Base-by-base conservation (phyloP, 192 early-diverging fungal genomes). In the Linderina pennispora region DNA sequence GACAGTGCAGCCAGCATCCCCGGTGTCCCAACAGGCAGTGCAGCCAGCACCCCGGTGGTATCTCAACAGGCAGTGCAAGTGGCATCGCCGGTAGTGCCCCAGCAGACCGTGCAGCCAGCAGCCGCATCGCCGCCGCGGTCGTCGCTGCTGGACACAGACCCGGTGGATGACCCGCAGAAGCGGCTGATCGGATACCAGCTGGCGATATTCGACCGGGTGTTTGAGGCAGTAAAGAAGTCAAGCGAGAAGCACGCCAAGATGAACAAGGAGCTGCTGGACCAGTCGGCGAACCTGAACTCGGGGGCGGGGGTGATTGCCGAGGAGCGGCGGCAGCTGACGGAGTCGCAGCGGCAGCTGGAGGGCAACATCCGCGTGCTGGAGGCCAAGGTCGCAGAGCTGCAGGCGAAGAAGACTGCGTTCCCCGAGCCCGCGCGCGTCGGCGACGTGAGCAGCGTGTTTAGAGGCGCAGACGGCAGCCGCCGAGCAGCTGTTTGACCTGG, bases 401-500 rank as follows among this genome's bases (percentile, higher is more conserved):
- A 66, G 10, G 58, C 42, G 18, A 62, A 70, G 28, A 69, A 67
- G 43, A 35, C 48, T 5, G 57, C 54, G 44, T 64, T 74, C 24
- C 69, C 69, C 0, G 62, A 65, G 17, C 62, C 40, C 3, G 36
- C 45, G 4, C 37, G 44, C 20, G 47, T 71, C 31, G 26, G 45
- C 3, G 48, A 53, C 33, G 56, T 53, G 4, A 23, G 40, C 8
- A 23, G 38, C 14, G 45, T 65, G 25, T 61, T 79, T 39, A 65
- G 57, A 13, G 69, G 58, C 3, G n/a, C 47, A 60, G 37, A 38
- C 68, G 4, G 50, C 48, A 1, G 62, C 53, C 2, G 51, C 48
- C 35, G 58, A 66, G 43, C 75, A 95, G 89, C 74, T 96, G 34
- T 85, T 91, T 48, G 88, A 92, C 14, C 52, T 90, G 58, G 83